These are phyloP conservation scores for Fusarium liriodendri DNA, from an alignment of 2,329 filamentous ascomycete species.

Conservation along the genomic window DNA sequence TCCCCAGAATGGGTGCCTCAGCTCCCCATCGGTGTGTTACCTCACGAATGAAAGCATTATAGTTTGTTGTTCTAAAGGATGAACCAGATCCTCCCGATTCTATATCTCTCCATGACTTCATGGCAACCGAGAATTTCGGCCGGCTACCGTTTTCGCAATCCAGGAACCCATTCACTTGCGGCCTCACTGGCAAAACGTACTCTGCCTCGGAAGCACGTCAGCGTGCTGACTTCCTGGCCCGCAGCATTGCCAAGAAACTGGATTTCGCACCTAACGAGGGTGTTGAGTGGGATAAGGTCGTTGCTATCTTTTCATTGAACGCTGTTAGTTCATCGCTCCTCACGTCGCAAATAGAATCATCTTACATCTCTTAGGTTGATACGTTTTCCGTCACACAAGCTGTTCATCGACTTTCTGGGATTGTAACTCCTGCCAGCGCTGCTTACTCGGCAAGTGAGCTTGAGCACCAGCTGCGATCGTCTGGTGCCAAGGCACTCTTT, in stretches of 20 bases:
- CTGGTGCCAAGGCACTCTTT: conserved; percentile 75
- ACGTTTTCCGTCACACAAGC: conserved; percentile 78
- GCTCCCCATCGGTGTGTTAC: background rate
- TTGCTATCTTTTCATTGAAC: conserved; percentile 80
- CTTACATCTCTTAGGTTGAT: conserved; percentile 66
- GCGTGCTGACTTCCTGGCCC: conserved; percentile 74
- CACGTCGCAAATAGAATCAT: background rate
- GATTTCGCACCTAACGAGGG: conserved; percentile 76
- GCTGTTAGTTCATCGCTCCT: conserved; percentile 62
- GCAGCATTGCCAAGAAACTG: conserved; percentile 75
- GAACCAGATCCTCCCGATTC: conserved; percentile 66
- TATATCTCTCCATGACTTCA: conserved; percentile 80
- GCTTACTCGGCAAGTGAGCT: conserved; percentile 77
- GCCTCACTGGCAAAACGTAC: conserved; percentile 75
- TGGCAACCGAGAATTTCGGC: conserved; percentile 63
- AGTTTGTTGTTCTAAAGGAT: background rate
- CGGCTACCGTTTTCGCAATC: conserved; percentile 70
- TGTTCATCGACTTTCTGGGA: conserved; percentile 76
- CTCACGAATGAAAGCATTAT: background rate
- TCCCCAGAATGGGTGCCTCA: background rate
- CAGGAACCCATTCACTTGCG: conserved; percentile 79
- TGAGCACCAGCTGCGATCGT: conserved; percentile 76
- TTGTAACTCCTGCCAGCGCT: conserved; percentile 79
- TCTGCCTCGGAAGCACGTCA: conserved; percentile 70
- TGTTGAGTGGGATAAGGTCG: conserved; percentile 83